These are phyloP conservation scores for Akanthomyces uredinophilus DNA, from an alignment of 2,329 filamentous ascomycete species.

Conservation along the genomic window DNA sequence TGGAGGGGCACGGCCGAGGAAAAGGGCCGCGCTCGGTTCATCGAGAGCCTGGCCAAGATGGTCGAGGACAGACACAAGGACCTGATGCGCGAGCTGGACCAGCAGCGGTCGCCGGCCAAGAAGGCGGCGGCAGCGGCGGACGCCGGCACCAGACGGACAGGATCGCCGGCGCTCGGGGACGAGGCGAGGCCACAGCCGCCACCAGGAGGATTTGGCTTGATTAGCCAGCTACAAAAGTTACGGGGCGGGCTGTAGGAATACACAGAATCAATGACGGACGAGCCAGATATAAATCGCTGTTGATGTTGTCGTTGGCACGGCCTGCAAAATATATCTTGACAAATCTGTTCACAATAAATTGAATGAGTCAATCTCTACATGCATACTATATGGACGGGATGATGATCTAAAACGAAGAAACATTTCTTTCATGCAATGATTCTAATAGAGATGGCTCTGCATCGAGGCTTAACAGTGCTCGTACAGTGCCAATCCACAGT, in stretches of 20 bases:
- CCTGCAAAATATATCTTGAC: neutral
- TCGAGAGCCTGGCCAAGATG: slow-evolving; percentile 74
- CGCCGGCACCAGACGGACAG: slow-evolving; percentile 31
- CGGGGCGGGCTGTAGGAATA: slow-evolving; percentile 43
- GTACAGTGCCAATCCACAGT: neutral
- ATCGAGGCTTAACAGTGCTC: neutral
- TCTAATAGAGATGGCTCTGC: neutral
- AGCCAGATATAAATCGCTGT: neutral
- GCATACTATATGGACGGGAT: neutral
- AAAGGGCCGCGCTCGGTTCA: slow-evolving; percentile 73
- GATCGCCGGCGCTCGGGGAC: slow-evolving; percentile 26
- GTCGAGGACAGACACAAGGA: slow-evolving; percentile 69
- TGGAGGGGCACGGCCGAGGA: slow-evolving; percentile 98
- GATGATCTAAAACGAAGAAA: neutral
- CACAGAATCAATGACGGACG: neutral
- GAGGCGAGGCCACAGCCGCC: slow-evolving; percentile 25
- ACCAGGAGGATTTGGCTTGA: slow-evolving; percentile 52
- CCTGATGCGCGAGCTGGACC: slow-evolving; percentile 47
- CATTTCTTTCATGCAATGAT: too few species aligned
- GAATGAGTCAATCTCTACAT: too few species aligned
- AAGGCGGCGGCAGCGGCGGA: slow-evolving; percentile 19
- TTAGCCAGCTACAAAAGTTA: slow-evolving; percentile 58
- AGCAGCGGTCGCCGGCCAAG: neutral
- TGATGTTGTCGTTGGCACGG: neutral
- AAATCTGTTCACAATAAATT: neutral